Percentiles rank a stretch among this genome's conserved stretches.
These are phyloP conservation scores for Entomophthora muscae DNA, from an alignment of 371 early-diverging fungal species.

Conservation along the genomic window DNA sequence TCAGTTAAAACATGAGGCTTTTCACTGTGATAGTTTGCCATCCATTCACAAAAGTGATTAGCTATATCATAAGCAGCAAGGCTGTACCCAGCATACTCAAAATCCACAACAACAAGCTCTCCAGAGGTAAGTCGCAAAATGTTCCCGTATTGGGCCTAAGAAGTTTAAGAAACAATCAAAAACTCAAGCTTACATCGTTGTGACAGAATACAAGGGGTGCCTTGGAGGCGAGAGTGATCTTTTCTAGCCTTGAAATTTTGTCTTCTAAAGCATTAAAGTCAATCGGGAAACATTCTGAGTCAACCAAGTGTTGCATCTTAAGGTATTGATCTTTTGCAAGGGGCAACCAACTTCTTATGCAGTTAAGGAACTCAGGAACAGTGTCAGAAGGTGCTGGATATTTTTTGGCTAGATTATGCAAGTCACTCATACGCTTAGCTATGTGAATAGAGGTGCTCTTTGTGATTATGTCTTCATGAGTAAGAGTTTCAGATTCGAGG, in stretches of 20 bases:
- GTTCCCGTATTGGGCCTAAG: slow-evolving; percentile 64
- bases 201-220: slow-evolving; percentile 66
- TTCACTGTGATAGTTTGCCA: slow-evolving; percentile 51
- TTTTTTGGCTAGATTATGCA: slow-evolving; percentile 50
- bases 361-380: slow-evolving; percentile 41
- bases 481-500: slow-evolving; percentile 54
- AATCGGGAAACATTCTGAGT: slow-evolving; percentile 11
- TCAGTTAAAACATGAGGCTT: slow-evolving; percentile 27
- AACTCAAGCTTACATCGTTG: slow-evolving; percentile 42
- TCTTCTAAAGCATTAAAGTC: neutral
- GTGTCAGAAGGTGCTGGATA: slow-evolving; percentile 28
- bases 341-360: slow-evolving; percentile 41
- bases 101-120: slow-evolving; percentile 55
- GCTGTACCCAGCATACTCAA: slow-evolving; percentile 77
- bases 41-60: slow-evolving; percentile 85
- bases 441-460: slow-evolving; percentile 45
- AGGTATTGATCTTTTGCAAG: slow-evolving; percentile 18
- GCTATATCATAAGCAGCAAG: slow-evolving; percentile 67
- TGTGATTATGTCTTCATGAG: slow-evolving; percentile 40
- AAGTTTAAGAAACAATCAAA: neutral
- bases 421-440: slow-evolving; percentile 46
- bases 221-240: slow-evolving; percentile 13
- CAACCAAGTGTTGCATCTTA: slow-evolving; percentile 7
- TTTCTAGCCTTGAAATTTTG: slow-evolving; percentile 6
- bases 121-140: slow-evolving; percentile 34